Evolutionary conservation across 305 asterid genomes (phyloP), one percentile per base, ranked within the genome.

Genomic region (Fraxinus velutina): DNA sequence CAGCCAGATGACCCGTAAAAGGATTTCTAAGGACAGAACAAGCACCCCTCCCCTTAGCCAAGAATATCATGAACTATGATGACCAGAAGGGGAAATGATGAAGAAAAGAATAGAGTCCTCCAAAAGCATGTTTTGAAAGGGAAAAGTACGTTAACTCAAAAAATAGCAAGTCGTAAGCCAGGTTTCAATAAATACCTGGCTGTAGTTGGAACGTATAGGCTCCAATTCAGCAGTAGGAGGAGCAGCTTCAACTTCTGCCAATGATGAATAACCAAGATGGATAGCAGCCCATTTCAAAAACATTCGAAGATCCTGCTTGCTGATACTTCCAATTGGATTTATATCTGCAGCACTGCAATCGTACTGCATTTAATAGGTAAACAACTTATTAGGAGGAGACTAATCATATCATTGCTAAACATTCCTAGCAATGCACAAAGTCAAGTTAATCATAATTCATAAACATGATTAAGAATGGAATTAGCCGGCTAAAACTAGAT

Each of bases 141-240:
- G 13, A 15, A 21, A 55, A 78, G 29, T 29, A 32, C 39, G 8
- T 12, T 22, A 33, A 60, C 74, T 66, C 60, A 50, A 24, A 78
- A 64, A 17, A 12, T 5, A 77, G 34, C 22, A 47, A 64, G 44
- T 64, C 13, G 21, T n/a, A 37, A 15, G 17, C 42, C 39, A 75
- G 24, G 30, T 30, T 50, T 50, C 22, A 52, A 9, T 27, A 79
- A 44, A 74, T 76, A 95, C 99, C 98, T 94, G 99, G 88, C 93
- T 96, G 88, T 96, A 96, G 85, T 93, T 64, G 34, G 97, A 84
- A 37, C 97, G 90, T 86, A 94, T 93, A 33, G 98, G 99, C 89
- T 96, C 98, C 92, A 96, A 85, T 82, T 93, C 99, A 85, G 98
- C 99, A 71, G 99, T 96, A 9, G 99, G 99, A 0, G 98, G 98